A percentile compares a stretch with the other conserved stretches of the same genome.
phyloP scores from a whole-genome alignment of 129 eudicot genomes.

The Glebionis coronaria region DNA sequence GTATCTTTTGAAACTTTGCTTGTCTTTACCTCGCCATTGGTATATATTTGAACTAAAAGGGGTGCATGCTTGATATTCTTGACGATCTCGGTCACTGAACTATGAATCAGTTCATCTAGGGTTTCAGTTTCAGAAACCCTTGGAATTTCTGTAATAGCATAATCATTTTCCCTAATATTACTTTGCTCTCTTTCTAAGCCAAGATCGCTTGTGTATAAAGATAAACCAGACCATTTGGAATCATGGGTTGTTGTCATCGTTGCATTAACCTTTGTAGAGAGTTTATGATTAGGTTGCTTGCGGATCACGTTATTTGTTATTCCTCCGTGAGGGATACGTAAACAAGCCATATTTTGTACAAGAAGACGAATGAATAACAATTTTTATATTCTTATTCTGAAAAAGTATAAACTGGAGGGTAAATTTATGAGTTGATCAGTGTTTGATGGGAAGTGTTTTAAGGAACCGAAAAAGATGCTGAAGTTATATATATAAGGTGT shows the following conservation, averaged over 20 bases:
- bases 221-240: constrained; percentile 6
- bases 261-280: constrained; percentile 14
- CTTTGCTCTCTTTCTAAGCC: background rate
- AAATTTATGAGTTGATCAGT: background rate
- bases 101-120: constrained; percentile 33
- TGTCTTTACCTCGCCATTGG: constrained; percentile 29
- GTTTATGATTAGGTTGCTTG: constrained; percentile 5
- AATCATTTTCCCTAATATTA: background rate
- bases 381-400: background rate
- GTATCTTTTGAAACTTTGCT: constrained; percentile 31
- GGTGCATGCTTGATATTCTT: constrained; percentile 50
- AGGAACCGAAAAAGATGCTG: background rate
- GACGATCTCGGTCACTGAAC: constrained; percentile 45
- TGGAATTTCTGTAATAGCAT: constrained; percentile 24
- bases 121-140: constrained; percentile 20
- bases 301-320: constrained; percentile 21
- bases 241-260: constrained; percentile 7
- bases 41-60: constrained; percentile 41
- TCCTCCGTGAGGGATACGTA: constrained; percentile 16
- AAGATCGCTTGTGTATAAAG: background rate
- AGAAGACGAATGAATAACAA: background rate
- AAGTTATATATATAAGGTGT: constrained; percentile 6
- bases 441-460: background rate
- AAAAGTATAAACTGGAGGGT: constrained; percentile 10
- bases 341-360: constrained; percentile 22